Base-by-base conservation (phyloP, 768 basidiomycete genomes). In the Termitomyces titanicus region DNA sequence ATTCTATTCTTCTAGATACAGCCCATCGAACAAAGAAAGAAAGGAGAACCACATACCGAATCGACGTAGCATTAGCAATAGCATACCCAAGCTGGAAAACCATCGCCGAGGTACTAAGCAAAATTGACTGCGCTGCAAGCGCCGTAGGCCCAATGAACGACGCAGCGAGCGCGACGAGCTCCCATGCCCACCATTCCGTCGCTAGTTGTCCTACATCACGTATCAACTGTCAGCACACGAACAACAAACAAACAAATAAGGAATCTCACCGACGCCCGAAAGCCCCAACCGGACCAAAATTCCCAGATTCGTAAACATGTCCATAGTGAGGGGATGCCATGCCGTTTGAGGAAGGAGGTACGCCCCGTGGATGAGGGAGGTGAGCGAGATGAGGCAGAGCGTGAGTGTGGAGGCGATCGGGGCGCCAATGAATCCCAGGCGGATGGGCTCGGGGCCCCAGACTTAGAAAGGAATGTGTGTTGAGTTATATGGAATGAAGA, bases 171-270 rank as follows among this genome's bases (percentile, higher is more conserved):
- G 84, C 85, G 38, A 88, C 69, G 10, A 92, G 79, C 71, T 95
- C 94, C 95, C 95, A 95, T 33, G 88, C 86, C 94, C 94, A 97
- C 95, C 94, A 98, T 70, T 96, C 94, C 7, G 84, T 85, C 1
- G 89, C 90, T 4, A 82, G 84, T 68, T 92, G 92, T 1, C 83
- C 83, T 79, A n/a, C 6, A 1, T 29, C 29, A 29, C 9, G 29
- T 9, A 29, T 29, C 29, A 29, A 9, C 3, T 9, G 9, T 29
- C 29, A 29, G 29, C 3, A 29, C 5, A 3, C 9, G 29, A 29
- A 29, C 29, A 29, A 29, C 3, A 29, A 29, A 29, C 29, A 29
- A 29, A 9, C 29, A 29, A n/a, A n/a, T n/a, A n/a, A n/a, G 18
- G 18, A n/a, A 25, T 10, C 77, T 53, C 51, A 79, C 85, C 87